A percentile compares a stretch with the other conserved stretches of the same genome.
These are phyloP conservation scores for Penicillium manginii DNA, from an alignment of 495 filamentous ascomycete genomes.

Conservation along the genomic window DNA sequence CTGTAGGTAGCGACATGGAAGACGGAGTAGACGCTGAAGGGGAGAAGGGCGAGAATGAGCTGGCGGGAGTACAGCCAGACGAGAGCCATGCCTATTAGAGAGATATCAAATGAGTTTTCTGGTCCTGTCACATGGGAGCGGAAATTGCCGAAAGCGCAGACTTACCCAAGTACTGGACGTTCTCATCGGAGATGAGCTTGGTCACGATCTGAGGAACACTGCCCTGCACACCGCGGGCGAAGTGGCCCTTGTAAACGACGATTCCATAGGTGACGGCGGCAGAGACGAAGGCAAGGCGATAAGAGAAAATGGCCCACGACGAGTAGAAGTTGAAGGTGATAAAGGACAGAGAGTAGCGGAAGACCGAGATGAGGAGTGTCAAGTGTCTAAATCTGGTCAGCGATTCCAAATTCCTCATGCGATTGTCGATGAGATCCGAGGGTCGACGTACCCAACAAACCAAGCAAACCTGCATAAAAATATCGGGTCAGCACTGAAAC, in stretches of 20 bases:
- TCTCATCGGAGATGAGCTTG: constrained; percentile 81
- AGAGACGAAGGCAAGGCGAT: constrained; percentile 85
- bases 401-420: constrained; percentile 2
- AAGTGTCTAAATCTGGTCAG: constrained; percentile 66
- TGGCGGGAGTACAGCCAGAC: constrained; percentile 94
- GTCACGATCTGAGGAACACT: constrained; percentile 61
- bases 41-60: constrained; percentile 85
- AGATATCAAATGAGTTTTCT: constrained; percentile 14
- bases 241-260: constrained; percentile 97
- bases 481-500: constrained; percentile 46
- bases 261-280: constrained; percentile 95
- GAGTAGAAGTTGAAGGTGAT: constrained; percentile 81
- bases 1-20: constrained; percentile 91
- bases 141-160: constrained; percentile 14
- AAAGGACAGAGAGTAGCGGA: constrained; percentile 81
- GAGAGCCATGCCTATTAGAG: constrained; percentile 78
- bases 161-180: constrained; percentile 95
- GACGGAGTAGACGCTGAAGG: constrained; percentile 94
- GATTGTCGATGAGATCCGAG: constrained; percentile 10
- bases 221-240: constrained; percentile 70
- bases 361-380: constrained; percentile 76
- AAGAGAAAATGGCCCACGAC: constrained; percentile 73
- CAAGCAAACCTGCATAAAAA: constrained; percentile 62
- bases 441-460: constrained; percentile 81
- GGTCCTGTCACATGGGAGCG: not conserved